These are phyloP conservation scores for Lasiodiplodia gonubiensis DNA, from an alignment of 2,329 filamentous ascomycete species.

Conservation along the genomic window DNA sequence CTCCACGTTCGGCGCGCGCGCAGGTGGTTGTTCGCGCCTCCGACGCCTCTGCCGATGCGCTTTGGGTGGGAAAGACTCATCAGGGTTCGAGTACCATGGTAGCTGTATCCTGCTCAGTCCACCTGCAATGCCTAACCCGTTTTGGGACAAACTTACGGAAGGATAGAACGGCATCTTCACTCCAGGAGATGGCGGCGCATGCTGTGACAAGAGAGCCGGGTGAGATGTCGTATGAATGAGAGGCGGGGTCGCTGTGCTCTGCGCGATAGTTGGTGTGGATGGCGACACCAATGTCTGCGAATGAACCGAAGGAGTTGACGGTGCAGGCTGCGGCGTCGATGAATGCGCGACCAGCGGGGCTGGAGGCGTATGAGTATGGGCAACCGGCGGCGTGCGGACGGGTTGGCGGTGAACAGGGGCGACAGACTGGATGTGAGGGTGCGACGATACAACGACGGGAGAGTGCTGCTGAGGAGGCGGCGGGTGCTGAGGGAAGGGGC, in stretches of 20 bases:
- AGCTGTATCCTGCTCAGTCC: constrained; percentile 46
- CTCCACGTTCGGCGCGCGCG: constrained; percentile 51
- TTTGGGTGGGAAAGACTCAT: constrained; percentile 60
- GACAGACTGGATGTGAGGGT: constrained; percentile 57
- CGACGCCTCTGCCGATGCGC: constrained; percentile 54
- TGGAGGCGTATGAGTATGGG: constrained; percentile 40
- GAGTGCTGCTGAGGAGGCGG: constrained; percentile 39
- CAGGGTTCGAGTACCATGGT: constrained; percentile 65
- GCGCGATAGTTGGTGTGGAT: constrained; percentile 40
- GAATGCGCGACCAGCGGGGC: constrained; percentile 29
- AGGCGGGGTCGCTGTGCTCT: constrained; percentile 40
- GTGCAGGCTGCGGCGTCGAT: constrained; percentile 30
- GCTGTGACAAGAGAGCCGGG: constrained; percentile 35
- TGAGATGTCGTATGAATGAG: constrained; percentile 34
- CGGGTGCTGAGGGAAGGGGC: constrained; percentile 38
- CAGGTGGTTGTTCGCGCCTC: constrained; percentile 45
- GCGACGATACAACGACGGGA: constrained; percentile 54
- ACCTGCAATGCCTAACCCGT: not conserved
- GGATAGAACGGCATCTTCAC: constrained; percentile 56
- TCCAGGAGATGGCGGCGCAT: constrained; percentile 33
- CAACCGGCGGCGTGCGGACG: constrained; percentile 43
- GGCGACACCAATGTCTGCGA: constrained; percentile 43
- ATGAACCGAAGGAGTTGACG: constrained; percentile 44
- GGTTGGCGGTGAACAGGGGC: constrained; percentile 48
- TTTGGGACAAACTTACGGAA: constrained; percentile 45